Evolutionary conservation across 106 monocot genomes (phyloP).

Genomic region (Alisma plantagoaquatica): DNA sequence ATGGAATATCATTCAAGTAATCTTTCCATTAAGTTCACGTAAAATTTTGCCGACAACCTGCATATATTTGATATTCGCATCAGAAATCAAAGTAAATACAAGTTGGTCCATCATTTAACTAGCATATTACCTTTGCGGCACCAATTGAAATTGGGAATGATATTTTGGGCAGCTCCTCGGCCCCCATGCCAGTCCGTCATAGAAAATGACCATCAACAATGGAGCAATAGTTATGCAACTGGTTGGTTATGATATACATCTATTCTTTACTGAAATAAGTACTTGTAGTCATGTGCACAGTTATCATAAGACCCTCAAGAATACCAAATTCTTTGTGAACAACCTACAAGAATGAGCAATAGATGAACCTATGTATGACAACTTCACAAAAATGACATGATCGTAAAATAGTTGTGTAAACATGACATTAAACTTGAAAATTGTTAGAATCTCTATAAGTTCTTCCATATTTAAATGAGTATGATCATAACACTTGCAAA

Average conservation of each 20-base stretch:
- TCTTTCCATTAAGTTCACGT: constrained; percentile 86
- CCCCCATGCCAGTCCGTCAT: constrained; percentile 97
- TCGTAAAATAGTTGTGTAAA: too few species aligned
- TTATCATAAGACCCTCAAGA: constrained; percentile 92
- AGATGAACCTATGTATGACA: constrained; percentile 1
- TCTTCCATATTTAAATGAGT: too few species aligned
- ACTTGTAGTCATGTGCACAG: constrained; percentile 98
- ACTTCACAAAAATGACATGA: too few species aligned
- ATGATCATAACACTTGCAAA: too few species aligned
- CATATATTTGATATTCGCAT: too few species aligned
- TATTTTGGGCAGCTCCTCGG: constrained; percentile 92
- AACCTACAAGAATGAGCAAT: constrained; percentile 37
- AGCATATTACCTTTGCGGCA: constrained; percentile 72
- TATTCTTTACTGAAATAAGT: too few species aligned
- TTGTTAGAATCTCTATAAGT: too few species aligned
- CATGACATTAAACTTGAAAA: too few species aligned
- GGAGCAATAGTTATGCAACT: too few species aligned
- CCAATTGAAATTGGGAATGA: constrained; percentile 96
- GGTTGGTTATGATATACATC: too few species aligned
- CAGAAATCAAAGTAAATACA: too few species aligned
- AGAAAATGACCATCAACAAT: constrained; percentile 94
- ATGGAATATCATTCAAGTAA: constrained; percentile 93
- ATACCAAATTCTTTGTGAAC: constrained; percentile 99
- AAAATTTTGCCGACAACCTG: constrained; percentile 96
- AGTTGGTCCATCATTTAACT: too few species aligned